Conservation (phyloP, 2,329 filamentous ascomycete genomes). For the Capronia epimyces region DNA sequence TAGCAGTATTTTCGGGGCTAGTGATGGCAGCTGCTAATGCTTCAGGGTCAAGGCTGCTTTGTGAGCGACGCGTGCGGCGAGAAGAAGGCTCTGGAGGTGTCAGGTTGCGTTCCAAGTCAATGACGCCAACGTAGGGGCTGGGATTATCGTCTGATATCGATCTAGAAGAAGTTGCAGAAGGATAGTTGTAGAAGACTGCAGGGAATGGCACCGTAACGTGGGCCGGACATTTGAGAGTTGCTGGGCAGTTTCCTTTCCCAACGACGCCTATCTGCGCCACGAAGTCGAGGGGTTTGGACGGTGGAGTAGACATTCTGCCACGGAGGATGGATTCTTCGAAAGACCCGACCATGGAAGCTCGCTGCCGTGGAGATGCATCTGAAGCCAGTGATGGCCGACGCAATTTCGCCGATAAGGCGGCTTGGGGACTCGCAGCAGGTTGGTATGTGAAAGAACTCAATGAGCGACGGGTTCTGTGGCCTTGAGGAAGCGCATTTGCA, state of each 20-base stretch:
- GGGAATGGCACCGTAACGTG: slow-evolving; percentile 89
- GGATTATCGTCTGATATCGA: slow-evolving; percentile 73
- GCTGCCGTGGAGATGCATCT: slow-evolving; percentile 71
- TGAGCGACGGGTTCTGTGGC: slow-evolving; percentile 72
- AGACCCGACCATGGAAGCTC: slow-evolving; percentile 93
- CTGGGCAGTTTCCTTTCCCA: slow-evolving; percentile 80
- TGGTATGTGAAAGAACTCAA: slow-evolving; percentile 56
- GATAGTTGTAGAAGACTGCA: slow-evolving; percentile 93
- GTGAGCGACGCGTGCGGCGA: slow-evolving; percentile 36
- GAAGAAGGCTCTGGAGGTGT: slow-evolving; percentile 41
- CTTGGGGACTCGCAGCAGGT: slow-evolving; percentile 46
- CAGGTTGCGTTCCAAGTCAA: slow-evolving; percentile 82
- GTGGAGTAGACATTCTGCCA: slow-evolving; percentile 93
- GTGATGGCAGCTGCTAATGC: slow-evolving; percentile 14
- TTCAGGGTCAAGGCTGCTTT: slow-evolving; percentile 28
- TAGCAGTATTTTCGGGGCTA: slow-evolving; percentile 19
- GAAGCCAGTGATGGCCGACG: slow-evolving; percentile 65
- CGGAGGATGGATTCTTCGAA: slow-evolving; percentile 96
- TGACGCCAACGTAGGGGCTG: slow-evolving; percentile 89
- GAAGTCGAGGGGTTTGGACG: slow-evolving; percentile 87
- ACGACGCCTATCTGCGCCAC: slow-evolving; percentile 92
- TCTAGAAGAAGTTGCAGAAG: slow-evolving; percentile 58
- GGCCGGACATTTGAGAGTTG: slow-evolving; percentile 75
- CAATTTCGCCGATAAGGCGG: slow-evolving; percentile 48
- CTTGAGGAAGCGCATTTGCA: slow-evolving; percentile 30